These are phyloP conservation scores for Fistulina hepatica DNA, from an alignment of 1,284 basidiomycete species.

Conservation along the genomic window DNA sequence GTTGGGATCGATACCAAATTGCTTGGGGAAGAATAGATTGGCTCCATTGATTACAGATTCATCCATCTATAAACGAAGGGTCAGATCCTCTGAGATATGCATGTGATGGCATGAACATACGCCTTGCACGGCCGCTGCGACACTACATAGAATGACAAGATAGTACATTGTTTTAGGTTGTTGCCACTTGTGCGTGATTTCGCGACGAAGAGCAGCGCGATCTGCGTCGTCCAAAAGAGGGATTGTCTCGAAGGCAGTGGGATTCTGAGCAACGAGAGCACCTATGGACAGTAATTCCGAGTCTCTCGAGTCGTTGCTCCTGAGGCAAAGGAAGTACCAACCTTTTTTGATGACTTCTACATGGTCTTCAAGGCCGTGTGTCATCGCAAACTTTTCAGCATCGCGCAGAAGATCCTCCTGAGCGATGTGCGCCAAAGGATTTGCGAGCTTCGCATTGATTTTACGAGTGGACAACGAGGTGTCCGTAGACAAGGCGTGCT, in stretches of 20 bases:
- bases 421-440: no score
- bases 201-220: conserved; percentile 4
- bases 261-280: conserved; percentile 8
- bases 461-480: no score
- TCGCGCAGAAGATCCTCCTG: no score
- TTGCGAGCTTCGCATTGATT: no score
- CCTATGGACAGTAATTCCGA: no score
- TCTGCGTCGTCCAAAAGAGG: conserved; percentile 7
- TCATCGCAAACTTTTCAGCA: no score
- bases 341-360: no score
- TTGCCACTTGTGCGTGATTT: conserved; percentile 9
- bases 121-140: conserved; percentile 7
- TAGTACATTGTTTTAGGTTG: conserved; percentile 5
- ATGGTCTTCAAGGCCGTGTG: no score
- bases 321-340: no score
- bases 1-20: conserved; percentile 9
- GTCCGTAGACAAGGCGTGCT: no score
- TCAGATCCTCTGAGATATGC: conserved; percentile 3
- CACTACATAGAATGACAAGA: conserved; percentile 7
- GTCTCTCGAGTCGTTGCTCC: no score
- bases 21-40: conserved; percentile 12
- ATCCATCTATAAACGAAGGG: no score
- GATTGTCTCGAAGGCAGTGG: conserved; percentile 4
- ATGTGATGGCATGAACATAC: not conserved
- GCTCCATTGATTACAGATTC: conserved; percentile 11